Percentiles rank a stretch among this genome's conserved stretches.
Evolutionary conservation across 2,329 filamentous ascomycete species (phyloP).

Genomic region (Pestalotiopsis sp.): DNA sequence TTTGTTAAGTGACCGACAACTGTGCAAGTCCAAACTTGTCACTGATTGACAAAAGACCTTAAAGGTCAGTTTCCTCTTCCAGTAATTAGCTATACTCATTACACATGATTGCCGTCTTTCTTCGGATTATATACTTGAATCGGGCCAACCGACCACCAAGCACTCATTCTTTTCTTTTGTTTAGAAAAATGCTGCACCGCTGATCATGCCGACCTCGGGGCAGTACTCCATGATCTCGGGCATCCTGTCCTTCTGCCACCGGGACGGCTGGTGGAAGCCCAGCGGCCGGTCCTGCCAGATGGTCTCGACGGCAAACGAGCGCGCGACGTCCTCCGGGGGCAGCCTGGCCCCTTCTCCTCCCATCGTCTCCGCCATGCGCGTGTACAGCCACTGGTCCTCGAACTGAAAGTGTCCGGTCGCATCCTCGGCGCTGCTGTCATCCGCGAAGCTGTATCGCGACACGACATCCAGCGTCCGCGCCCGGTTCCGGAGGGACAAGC

Average conservation of each 20-base stretch:
- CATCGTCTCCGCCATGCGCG: conserved; percentile 26
- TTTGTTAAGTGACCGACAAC: too few relatives aligned
- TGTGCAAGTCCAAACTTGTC: too few relatives aligned
- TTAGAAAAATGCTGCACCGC: conserved; percentile 19
- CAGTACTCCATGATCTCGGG: conserved; percentile 31
- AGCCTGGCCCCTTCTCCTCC: conserved; percentile 20
- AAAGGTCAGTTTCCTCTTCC: too few relatives aligned
- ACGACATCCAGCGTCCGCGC: conserved; percentile 26
- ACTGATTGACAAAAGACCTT: too few relatives aligned
- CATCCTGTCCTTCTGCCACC: conserved; percentile 26
- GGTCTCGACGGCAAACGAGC: conserved; percentile 33
- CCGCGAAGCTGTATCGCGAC: conserved; percentile 19
- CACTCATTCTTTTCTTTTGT: too few relatives aligned
- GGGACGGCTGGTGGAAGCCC: conserved; percentile 30
- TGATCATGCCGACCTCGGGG: conserved; percentile 30
- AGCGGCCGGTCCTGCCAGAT: conserved; percentile 31
- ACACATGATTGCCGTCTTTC: too few relatives aligned
- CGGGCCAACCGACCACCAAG: too few relatives aligned
- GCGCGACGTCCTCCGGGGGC: conserved; percentile 27
- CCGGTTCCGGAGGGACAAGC: conserved; percentile 34
- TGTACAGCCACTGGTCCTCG: conserved; percentile 37
- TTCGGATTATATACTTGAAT: too few relatives aligned
- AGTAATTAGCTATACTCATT: too few relatives aligned
- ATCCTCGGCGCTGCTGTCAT: conserved; percentile 21
- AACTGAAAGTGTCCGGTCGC: conserved; percentile 22